Conservation (phyloP, 208 protist species). For the Trypanosoma conorhini region DNA sequence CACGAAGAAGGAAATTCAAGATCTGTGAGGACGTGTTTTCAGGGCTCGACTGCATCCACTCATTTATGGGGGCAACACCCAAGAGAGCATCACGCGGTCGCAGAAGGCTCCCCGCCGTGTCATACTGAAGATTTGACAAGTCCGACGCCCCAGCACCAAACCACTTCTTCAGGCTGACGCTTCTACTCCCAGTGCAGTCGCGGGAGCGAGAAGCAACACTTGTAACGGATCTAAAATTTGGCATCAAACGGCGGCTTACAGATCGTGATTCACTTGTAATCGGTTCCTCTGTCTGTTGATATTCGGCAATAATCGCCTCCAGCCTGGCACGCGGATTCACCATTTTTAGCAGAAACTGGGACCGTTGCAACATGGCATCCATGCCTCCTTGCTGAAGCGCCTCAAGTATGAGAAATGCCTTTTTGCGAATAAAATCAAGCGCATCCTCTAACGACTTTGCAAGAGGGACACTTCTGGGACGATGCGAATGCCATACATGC, state of each 20-base stretch:
- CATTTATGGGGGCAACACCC: slow-evolving; percentile 3
- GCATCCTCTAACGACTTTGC: slow-evolving; percentile 38
- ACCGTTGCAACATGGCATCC: slow-evolving; percentile 59
- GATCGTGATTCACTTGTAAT: slow-evolving; percentile 27
- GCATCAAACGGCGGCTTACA: slow-evolving; percentile 5
- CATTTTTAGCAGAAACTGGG: slow-evolving; percentile 67
- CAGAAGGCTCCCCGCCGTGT: slow-evolving; percentile 23
- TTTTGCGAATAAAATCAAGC: slow-evolving; percentile 65
- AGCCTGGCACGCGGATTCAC: slow-evolving; percentile 62
- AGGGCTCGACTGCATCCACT: slow-evolving; percentile 14
- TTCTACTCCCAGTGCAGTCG: slow-evolving; percentile 22
- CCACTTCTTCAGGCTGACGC: slow-evolving; percentile 9
- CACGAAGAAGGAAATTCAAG: slow-evolving; percentile 69
- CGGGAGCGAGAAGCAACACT: slow-evolving; percentile 20
- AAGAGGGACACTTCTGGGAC: slow-evolving; percentile 31
- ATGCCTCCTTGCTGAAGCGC: slow-evolving; percentile 70
- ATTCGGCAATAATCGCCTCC: slow-evolving; percentile 53
- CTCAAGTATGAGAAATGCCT: slow-evolving; percentile 80
- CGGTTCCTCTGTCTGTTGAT: slow-evolving; percentile 77
- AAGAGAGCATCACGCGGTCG: slow-evolving; percentile 20
- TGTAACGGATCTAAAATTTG: slow-evolving; percentile 13
- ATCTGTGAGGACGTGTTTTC: slow-evolving; percentile 56
- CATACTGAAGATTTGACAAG: slow-evolving; percentile 16
- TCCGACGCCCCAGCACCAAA: slow-evolving; percentile 10
- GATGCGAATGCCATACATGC: slow-evolving; percentile 32